Conservation (phyloP, 148 eudicot species). For the Fagopyrum esculentum region DNA sequence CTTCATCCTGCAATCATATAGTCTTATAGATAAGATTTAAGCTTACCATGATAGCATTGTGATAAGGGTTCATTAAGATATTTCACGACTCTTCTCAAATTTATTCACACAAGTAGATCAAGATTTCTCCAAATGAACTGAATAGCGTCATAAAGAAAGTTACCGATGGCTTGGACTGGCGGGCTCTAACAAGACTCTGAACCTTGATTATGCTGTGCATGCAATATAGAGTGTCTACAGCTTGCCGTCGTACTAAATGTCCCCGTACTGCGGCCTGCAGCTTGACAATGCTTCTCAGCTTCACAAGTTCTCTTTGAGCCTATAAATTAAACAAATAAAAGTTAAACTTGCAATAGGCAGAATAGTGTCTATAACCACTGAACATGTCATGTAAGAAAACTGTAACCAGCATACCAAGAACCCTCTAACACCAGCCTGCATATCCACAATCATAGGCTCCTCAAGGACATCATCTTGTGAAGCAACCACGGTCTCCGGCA, state of each 20-base stretch:
- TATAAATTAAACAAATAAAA: constrained; percentile 19
- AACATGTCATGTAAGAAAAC: not conserved
- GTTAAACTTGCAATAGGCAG: not conserved
- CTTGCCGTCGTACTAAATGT: constrained; percentile 70
- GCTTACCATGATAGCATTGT: not conserved
- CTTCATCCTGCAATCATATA: constrained; percentile 39
- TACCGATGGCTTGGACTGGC: constrained; percentile 41
- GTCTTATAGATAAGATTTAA: not conserved
- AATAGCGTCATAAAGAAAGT: not conserved
- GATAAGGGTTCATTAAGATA: not conserved
- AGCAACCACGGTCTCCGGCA: constrained; percentile 5
- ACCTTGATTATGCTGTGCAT: constrained; percentile 76
- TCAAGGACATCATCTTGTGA: constrained; percentile 30
- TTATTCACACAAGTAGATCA: not conserved
- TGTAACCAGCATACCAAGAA: constrained; percentile 42
- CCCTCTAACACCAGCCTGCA: constrained; percentile 63
- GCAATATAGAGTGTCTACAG: constrained; percentile 82
- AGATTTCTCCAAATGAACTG: not conserved
- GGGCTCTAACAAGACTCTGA: constrained; percentile 78
- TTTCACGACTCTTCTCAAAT: not conserved
- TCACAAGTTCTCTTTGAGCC: constrained; percentile 46
- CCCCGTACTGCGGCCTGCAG: constrained; percentile 94
- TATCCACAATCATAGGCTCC: constrained; percentile 39
- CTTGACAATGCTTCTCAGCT: constrained; percentile 51
- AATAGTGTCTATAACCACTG: not conserved